A percentile compares a stretch with the other conserved stretches of the same genome.
These are phyloP conservation scores for Tulasnella sp. DNA, from an alignment of 768 basidiomycete genomes.

Conservation along the genomic window DNA sequence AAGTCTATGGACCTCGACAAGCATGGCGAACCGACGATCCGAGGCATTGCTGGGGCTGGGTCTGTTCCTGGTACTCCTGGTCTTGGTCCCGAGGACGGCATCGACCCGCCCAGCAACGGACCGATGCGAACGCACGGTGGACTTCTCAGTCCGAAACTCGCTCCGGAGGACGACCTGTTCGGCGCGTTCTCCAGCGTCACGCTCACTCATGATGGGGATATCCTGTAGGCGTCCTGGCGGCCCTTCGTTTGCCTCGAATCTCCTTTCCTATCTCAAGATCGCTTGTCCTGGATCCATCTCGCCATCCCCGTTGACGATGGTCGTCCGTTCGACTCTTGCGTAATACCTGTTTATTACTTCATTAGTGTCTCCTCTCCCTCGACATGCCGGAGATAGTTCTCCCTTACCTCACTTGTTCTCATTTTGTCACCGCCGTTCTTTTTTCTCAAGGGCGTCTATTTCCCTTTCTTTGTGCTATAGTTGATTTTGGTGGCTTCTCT, in stretches of 20 bases:
- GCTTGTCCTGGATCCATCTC: neutral
- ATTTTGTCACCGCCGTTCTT: neutral
- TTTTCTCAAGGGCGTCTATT: neutral
- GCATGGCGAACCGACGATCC: slow-evolving; percentile 23
- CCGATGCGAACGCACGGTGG: neutral
- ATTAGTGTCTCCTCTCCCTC: neutral
- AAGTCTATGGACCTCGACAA: slow-evolving; percentile 77
- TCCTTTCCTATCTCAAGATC: neutral
- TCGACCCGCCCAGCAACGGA: slow-evolving; percentile 25
- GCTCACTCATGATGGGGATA: slow-evolving; percentile 59
- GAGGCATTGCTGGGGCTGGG: slow-evolving; percentile 28
- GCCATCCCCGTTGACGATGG: neutral
- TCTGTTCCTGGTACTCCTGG: slow-evolving; percentile 31
- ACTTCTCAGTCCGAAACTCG: slow-evolving; percentile 13
- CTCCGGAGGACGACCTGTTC: slow-evolving; percentile 57
- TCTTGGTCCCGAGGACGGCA: slow-evolving; percentile 31
- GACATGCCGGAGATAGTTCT: neutral
- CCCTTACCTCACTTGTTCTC: neutral
- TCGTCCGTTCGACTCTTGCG: neutral
- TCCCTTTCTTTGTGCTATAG: neutral
- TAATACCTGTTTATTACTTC: neutral
- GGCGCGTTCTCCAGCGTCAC: slow-evolving; percentile 86
- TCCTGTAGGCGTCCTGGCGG: neutral
- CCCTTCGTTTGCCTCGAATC: neutral
- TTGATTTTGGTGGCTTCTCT: neutral